Evolutionary conservation across 148 eudicot species (phyloP).

Genomic region (Cornus kousa): DNA sequence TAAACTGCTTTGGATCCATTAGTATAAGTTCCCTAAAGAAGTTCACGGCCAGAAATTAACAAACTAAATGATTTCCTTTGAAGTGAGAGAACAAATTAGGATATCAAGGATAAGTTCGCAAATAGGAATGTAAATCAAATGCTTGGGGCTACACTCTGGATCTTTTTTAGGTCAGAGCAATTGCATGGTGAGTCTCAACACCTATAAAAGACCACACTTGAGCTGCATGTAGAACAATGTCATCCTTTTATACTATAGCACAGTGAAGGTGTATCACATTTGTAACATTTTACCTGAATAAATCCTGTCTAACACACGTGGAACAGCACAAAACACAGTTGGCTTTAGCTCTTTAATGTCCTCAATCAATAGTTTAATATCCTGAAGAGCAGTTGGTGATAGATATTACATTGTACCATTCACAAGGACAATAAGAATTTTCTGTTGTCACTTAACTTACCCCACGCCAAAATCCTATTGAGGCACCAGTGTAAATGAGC

Average conservation of each 20-base stretch:
- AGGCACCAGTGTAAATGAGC: slow-evolving; percentile 73
- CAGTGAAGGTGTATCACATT: not conserved
- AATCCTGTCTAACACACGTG: slow-evolving; percentile 85
- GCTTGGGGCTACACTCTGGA: not conserved
- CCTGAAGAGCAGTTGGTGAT: slow-evolving; percentile 41
- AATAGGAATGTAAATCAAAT: not conserved
- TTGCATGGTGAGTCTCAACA: not conserved
- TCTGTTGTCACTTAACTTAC: slow-evolving; percentile 41
- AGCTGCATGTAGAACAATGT: not conserved
- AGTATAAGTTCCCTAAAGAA: not conserved
- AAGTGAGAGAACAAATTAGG: not conserved
- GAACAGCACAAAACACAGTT: slow-evolving; percentile 84
- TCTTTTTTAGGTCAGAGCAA: not conserved
- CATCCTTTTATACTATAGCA: slow-evolving; percentile 7
- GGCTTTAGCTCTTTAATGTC: slow-evolving; percentile 86
- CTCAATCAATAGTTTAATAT: slow-evolving; percentile 69
- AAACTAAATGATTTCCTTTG: not conserved
- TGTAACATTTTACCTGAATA: slow-evolving; percentile 60
- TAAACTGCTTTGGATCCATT: not conserved
- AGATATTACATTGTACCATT: not conserved
- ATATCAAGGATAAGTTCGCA: not conserved
- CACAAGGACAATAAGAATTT: slow-evolving; percentile 2
- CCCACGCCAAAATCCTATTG: slow-evolving; percentile 98
- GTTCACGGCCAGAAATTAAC: not conserved
- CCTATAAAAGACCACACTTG: not conserved